A percentile compares a stretch with the other conserved stretches of the same genome.
phyloP scores from a whole-genome alignment of 306 rosid species.

The Vigna hirtella region DNA sequence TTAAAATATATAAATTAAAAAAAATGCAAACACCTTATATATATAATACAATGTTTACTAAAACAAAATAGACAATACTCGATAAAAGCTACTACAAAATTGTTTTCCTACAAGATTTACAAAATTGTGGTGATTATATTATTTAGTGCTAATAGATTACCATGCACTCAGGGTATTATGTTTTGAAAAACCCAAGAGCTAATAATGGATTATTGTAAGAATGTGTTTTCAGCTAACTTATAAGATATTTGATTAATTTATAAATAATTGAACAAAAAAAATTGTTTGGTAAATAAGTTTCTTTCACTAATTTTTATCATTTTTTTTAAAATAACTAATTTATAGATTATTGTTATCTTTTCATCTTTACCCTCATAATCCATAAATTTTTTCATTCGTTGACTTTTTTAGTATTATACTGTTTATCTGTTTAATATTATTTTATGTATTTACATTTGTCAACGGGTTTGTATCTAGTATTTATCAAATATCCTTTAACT shows the following conservation, averaged over 20 bases:
- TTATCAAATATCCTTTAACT: neutral
- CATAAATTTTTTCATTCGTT: neutral
- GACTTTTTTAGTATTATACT: neutral
- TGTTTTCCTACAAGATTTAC: neutral
- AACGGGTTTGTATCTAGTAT: neutral
- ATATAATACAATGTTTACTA: too few species aligned
- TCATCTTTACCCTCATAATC: neutral
- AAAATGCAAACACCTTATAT: too few species aligned
- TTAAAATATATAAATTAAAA: too few species aligned
- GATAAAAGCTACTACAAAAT: neutral
- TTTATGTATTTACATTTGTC: neutral
- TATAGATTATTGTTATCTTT: neutral
- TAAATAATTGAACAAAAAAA: neutral
- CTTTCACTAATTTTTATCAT: neutral
- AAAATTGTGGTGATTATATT: neutral
- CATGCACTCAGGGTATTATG: neutral
- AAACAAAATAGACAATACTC: too few species aligned
- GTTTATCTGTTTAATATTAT: neutral
- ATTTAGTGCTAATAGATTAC: neutral
- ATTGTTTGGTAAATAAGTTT: neutral
- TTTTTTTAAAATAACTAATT: neutral
- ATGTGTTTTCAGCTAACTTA: neutral
- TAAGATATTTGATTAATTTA: neutral
- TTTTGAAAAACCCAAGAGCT: neutral
- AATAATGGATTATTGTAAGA: neutral